Conservation (phyloP, 805 yeast genomes). For the Brettanomyces custersianus region DNA sequence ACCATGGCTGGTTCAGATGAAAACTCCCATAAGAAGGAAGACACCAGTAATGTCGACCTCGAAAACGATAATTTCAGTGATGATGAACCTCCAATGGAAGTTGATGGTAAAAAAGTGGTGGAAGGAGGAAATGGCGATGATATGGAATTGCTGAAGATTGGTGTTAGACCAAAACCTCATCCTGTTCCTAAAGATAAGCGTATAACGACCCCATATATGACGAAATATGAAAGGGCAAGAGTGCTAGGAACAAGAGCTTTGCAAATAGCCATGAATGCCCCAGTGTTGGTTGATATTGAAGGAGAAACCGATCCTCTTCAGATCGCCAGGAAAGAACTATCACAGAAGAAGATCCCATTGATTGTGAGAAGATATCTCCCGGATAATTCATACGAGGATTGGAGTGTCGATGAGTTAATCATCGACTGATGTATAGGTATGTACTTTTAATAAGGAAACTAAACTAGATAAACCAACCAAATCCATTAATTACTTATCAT, state of each 20-base stretch:
- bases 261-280: slow-evolving; percentile 97
- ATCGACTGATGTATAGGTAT: slow-evolving; percentile 45
- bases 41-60: slow-evolving; percentile 11
- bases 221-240: slow-evolving; percentile 97
- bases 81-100: slow-evolving; percentile 32
- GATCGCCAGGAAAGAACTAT: slow-evolving; percentile 93
- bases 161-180: slow-evolving; percentile 29
- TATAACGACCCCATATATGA: slow-evolving; percentile 97
- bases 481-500: slow-evolving; percentile 10
- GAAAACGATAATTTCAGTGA: slow-evolving; percentile 29
- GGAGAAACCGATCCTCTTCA: slow-evolving; percentile 99
- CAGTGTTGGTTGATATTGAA: slow-evolving; percentile 94
- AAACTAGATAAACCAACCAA: neutral
- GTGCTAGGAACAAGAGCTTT: slow-evolving; percentile 95
- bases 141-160: slow-evolving; percentile 29
- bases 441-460: slow-evolving; percentile 26
- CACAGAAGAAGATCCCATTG: slow-evolving; percentile 90
- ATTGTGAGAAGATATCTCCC: slow-evolving; percentile 95
- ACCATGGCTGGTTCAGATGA: too few relatives aligned
- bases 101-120: slow-evolving; percentile 67
- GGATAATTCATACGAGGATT: slow-evolving; percentile 94
- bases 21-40: slow-evolving; percentile 33
- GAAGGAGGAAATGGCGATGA: slow-evolving; percentile 59
- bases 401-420: slow-evolving; percentile 98
- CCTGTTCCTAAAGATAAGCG: slow-evolving; percentile 87